phyloP scores from a whole-genome alignment of 2,329 filamentous ascomycete species.

The Talaromyces sp. region DNA sequence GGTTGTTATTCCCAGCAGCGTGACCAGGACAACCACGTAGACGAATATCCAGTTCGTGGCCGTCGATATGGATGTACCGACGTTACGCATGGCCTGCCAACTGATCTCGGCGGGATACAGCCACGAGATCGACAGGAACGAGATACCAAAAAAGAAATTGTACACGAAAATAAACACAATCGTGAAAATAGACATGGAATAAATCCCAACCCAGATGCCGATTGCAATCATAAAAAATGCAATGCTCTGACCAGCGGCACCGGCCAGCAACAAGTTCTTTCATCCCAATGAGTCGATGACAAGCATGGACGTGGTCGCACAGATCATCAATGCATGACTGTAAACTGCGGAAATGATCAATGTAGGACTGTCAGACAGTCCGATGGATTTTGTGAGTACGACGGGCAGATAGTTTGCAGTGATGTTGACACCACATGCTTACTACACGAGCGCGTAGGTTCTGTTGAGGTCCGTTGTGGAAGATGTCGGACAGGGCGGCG shows the following conservation, averaged over 20 bases:
- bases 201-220: background rate
- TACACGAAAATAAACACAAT: background rate
- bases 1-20: background rate
- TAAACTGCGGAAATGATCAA: slow-evolving; percentile 18
- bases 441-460: slow-evolving; percentile 50
- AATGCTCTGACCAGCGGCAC: background rate
- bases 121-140: background rate
- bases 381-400: slow-evolving; percentile 18
- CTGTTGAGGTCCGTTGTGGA: slow-evolving; percentile 42
- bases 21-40: background rate
- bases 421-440: slow-evolving; percentile 31
- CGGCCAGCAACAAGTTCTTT: background rate
- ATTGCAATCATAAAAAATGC: background rate
- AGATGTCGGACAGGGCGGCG: slow-evolving; percentile 26
- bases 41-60: background rate
- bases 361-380: slow-evolving; percentile 23
- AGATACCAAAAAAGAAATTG: background rate
- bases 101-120: background rate
- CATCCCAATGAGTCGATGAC: background rate
- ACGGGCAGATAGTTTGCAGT: slow-evolving; percentile 18
- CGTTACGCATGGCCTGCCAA: background rate
- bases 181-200: background rate
- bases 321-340: slow-evolving; percentile 3
- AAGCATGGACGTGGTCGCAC: background rate
- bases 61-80: background rate